Conservation (phyloP, 805 yeast species). For the Candida anglica region DNA sequence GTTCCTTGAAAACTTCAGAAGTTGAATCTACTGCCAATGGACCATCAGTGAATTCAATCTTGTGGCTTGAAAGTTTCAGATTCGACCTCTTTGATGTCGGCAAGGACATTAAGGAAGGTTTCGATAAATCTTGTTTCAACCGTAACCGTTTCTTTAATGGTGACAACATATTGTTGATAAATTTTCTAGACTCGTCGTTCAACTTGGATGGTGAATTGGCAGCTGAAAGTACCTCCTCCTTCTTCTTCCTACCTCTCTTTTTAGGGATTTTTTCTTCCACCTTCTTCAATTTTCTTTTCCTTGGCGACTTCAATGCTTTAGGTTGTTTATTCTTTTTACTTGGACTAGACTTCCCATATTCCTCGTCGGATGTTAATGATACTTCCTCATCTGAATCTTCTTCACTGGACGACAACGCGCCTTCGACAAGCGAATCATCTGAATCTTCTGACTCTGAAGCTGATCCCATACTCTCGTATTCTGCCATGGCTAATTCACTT, state of each 20-base stretch:
- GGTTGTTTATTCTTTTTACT: constrained; percentile 12
- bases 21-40: constrained; percentile 14
- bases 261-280: constrained; percentile 2
- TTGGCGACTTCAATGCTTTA: not conserved
- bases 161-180: constrained; percentile 15
- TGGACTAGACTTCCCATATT: no score
- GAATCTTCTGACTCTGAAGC: constrained; percentile 9
- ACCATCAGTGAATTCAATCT: constrained; percentile 1
- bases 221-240: not conserved
- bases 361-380: no score
- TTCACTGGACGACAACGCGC: no score
- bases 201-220: not conserved
- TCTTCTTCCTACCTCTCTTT: constrained; percentile 4
- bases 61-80: no score
- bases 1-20: constrained; percentile 30
- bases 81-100: not conserved
- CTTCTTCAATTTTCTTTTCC: not conserved
- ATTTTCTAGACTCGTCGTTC: constrained; percentile 14
- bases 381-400: constrained; percentile 13
- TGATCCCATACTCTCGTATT: not conserved
- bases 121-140: constrained; percentile 3
- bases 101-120: constrained; percentile 2
- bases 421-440: no score
- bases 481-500: not conserved
- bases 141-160: constrained; percentile 18